phyloP scores from a whole-genome alignment of 352 stramenopile genomes.

The Globisporangium rhizosaccharum region DNA sequence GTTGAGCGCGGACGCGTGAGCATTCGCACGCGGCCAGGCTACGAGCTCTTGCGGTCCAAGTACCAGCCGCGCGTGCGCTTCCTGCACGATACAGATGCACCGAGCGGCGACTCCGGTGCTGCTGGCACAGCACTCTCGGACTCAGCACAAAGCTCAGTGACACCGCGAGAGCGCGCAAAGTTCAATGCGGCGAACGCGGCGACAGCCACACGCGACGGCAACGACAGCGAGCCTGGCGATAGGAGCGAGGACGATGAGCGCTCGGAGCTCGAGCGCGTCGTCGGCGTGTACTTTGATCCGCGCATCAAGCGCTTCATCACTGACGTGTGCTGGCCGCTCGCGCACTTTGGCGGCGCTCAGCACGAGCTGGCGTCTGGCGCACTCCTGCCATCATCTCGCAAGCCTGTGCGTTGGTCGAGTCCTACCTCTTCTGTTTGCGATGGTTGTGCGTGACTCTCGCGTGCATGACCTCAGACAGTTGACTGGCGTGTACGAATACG shows the following conservation, averaged over 20 bases:
- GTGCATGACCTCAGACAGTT: not conserved
- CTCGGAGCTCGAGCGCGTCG: conserved; percentile 9
- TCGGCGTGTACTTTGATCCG: conserved; percentile 35
- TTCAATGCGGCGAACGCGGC: not conserved
- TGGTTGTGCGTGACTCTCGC: too few relatives aligned
- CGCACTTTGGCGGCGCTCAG: conserved; percentile 23
- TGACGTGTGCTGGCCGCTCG: conserved; percentile 44
- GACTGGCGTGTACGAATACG: not conserved
- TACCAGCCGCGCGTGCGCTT: conserved; percentile 9
- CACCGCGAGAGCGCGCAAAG: too few relatives aligned
- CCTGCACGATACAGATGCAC: conserved; percentile 2
- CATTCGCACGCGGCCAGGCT: conserved; percentile 10
- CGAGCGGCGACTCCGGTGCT: not conserved
- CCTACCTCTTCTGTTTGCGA: not conserved
- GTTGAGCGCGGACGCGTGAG: conserved; percentile 6
- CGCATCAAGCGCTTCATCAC: conserved; percentile 32
- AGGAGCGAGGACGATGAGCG: not conserved
- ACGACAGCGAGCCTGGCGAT: not conserved
- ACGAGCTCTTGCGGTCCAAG: conserved; percentile 7
- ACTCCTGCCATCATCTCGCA: not conserved
- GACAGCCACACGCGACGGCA: not conserved
- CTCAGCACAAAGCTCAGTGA: too few relatives aligned
- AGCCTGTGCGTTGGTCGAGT: not conserved
- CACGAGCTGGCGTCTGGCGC: not conserved
- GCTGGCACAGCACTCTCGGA: too few relatives aligned